Evolutionary conservation across 2,329 filamentous ascomycete species (phyloP), one percentile per base, ranked within the genome.

Genomic region (Paraphaeosphaeria sporulosa): DNA sequence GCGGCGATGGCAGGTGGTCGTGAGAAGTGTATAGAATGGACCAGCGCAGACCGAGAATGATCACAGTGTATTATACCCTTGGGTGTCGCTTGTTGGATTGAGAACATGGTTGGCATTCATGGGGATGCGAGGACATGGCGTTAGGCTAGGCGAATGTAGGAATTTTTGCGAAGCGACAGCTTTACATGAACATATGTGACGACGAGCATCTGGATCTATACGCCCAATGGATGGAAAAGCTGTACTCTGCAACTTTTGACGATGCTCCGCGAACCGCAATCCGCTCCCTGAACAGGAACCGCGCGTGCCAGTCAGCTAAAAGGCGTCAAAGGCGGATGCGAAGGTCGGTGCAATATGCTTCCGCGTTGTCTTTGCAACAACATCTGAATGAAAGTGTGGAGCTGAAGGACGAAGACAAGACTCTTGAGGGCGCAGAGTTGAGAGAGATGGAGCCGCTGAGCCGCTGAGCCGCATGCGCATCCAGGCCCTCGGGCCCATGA

Each of bases 1-100:
- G 64, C 59, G 63, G 58, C n/a, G 58, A 57, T 27, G 57, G 55
- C 9, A 36, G 40, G 2, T 69, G 42, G 42, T 10, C 19, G 7
- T 44, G 42, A 44, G n/a, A 8, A 44, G 12, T 23, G 8, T 44
- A 13, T 44, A 44, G 36, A 5, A 6, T 43, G 8, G 25, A 27
- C 23, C 42, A 21, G 42, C 8, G 23, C 3, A 44, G 42, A n/a
- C 9, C 23, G 19, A 44, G 8, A 23, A 10, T 44, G 42, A 13
- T 1, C 1, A n/a, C 7, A n/a, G 7, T 40, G 15, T 40, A n/a
- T 5, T 40, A 40, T n/a, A 40, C 17, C 15, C 38, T 40, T 4
- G 2, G 15, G 9, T 40, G n/a, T 40, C 9, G 38, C 38, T 2
- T 17, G 27, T 4, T 32, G 30, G 30, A 32, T 4, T 32, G 25